phyloP scores from a whole-genome alignment of 768 basidiomycete genomes.

The Mycena epipterygia region DNA sequence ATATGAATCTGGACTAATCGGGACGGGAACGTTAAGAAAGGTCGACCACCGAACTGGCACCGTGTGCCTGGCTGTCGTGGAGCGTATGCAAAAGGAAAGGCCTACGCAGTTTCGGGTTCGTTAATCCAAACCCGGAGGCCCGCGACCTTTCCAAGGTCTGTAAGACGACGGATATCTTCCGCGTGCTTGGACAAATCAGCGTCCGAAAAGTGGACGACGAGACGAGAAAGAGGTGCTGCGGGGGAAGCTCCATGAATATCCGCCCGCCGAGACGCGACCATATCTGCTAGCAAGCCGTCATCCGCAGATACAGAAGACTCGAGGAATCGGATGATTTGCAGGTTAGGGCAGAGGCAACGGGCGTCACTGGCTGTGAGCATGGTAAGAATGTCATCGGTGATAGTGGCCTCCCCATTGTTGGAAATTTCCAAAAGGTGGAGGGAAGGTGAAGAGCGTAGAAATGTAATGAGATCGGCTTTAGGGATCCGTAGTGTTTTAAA shows the following conservation, averaged over 20 bases:
- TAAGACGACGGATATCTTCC: conserved; percentile 23
- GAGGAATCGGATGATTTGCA: conserved; percentile 29
- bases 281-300: conserved; percentile 27
- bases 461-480: conserved; percentile 19
- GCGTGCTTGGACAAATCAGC: conserved; percentile 5
- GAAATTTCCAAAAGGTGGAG: conserved; percentile 25
- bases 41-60: too few relatives aligned
- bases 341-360: conserved; percentile 19
- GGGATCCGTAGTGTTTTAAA: conserved; percentile 21
- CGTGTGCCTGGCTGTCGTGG: neutral
- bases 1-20: too few relatives aligned
- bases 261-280: conserved; percentile 20
- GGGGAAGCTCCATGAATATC: neutral
- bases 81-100: neutral
- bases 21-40: too few relatives aligned
- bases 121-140: conserved; percentile 23
- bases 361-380: conserved; percentile 11
- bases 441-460: conserved; percentile 20
- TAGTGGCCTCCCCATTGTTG: conserved; percentile 2
- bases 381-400: conserved; percentile 20
- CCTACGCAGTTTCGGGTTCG: conserved; percentile 14
- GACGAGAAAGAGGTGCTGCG: conserved; percentile 2
- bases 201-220: conserved; percentile 20
- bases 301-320: conserved; percentile 17
- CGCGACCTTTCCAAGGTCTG: neutral